Percentiles rank a stretch among this genome's conserved stretches.
phyloP scores from a whole-genome alignment of 2,329 filamentous ascomycete genomes.

The Trichophyton benhamiae region DNA sequence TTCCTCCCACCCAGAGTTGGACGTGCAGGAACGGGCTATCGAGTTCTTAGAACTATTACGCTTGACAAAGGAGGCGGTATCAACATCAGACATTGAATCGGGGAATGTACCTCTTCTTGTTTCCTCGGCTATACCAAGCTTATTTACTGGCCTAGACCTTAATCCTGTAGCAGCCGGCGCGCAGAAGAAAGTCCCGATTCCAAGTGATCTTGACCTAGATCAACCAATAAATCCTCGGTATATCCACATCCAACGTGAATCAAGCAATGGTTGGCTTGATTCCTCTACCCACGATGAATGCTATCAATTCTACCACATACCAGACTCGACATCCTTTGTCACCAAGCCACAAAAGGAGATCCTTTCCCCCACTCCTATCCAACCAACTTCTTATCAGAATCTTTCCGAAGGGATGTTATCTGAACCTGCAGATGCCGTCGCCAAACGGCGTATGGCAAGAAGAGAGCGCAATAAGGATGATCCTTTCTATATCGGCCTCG shows the following conservation, averaged over 20 bases:
- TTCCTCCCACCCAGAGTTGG: conserved; percentile 69
- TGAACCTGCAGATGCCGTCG: conserved; percentile 62
- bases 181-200: conserved; percentile 73
- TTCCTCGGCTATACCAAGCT: conserved; percentile 75
- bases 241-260: conserved; percentile 48
- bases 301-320: conserved; percentile 30
- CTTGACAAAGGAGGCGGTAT: conserved; percentile 64
- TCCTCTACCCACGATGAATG: conserved; percentile 34
- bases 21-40: conserved; percentile 89
- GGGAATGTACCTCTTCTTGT: conserved; percentile 66
- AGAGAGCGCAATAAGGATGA: conserved; percentile 78
- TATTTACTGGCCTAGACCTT: conserved; percentile 77
- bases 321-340: conserved; percentile 14
- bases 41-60: conserved; percentile 85
- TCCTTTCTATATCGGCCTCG: conserved; percentile 73
- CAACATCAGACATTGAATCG: conserved; percentile 18
- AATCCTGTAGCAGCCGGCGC: conserved; percentile 79
- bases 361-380: conserved; percentile 13
- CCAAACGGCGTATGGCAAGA: conserved; percentile 62
- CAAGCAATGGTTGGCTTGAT: conserved; percentile 40
- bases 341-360: conserved; percentile 15
- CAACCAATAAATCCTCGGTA: conserved; percentile 69
- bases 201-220: conserved; percentile 64
- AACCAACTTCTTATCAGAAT: conserved; percentile 28
- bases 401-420: conserved; percentile 24